Evolutionary conservation across 2,329 filamentous ascomycete genomes (phyloP).

Genomic region (Aspergillus aculeatinus): DNA sequence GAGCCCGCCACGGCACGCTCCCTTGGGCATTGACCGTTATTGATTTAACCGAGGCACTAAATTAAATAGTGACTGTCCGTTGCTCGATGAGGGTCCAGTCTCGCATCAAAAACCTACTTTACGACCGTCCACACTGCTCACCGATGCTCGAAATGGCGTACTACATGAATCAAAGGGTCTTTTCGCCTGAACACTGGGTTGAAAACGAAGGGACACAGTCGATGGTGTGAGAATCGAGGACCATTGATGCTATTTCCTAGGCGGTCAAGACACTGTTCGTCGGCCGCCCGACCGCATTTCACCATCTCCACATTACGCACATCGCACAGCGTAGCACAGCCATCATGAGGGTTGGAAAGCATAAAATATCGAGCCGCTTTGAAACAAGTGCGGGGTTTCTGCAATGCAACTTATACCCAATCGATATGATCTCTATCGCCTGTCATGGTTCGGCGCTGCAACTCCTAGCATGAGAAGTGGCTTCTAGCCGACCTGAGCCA

Average conservation of each 20-base stretch:
- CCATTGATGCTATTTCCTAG: background rate
- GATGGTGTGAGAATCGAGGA: too few relatives aligned
- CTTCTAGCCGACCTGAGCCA: background rate
- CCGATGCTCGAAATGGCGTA: background rate
- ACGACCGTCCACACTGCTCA: background rate
- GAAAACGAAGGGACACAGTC: too few relatives aligned
- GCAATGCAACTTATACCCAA: background rate
- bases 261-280: background rate
- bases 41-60: background rate
- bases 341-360: background rate
- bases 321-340: background rate
- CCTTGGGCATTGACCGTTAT: background rate
- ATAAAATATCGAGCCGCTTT: background rate
- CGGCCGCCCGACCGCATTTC: background rate
- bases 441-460: background rate
- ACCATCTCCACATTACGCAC: background rate
- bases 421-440: background rate
- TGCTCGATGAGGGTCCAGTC: background rate
- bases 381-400: background rate
- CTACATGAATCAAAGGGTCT: background rate
- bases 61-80: background rate
- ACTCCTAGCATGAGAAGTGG: background rate
- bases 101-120: too few relatives aligned
- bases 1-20: background rate
- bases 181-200: background rate